A percentile compares a stretch with the other conserved stretches of the same genome.
phyloP scores from a whole-genome alignment of 257 asterid genomes.

The Verbascum thapsus region DNA sequence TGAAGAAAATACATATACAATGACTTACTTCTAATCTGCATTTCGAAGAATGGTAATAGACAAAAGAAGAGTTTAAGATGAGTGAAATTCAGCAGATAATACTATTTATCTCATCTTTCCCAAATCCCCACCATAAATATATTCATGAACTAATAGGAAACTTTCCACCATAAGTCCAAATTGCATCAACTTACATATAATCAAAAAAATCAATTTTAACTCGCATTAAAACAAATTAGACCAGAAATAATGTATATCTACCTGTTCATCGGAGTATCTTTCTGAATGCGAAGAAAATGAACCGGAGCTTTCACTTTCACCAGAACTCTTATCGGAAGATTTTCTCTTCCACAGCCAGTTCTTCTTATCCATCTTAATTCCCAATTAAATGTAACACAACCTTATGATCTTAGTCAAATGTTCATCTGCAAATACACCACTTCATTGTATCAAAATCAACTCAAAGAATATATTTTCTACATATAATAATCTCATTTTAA shows the following conservation, averaged over 20 bases:
- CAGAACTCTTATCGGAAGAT: constrained; percentile 52
- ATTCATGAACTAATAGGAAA: neutral
- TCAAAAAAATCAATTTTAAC: neutral
- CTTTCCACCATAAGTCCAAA: constrained; percentile 8
- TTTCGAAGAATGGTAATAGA: no score
- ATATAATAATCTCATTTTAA: neutral
- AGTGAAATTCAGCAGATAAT: neutral
- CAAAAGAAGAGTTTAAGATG: no score
- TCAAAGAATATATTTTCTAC: neutral
- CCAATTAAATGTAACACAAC: constrained; percentile 25
- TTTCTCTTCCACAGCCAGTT: constrained; percentile 62
- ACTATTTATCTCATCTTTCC: neutral
- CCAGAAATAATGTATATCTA: neutral
- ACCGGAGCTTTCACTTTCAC: constrained; percentile 57
- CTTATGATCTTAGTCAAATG: constrained; percentile 17
- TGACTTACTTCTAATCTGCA: no score
- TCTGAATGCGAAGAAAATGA: constrained; percentile 52
- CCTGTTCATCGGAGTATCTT: constrained; percentile 62
- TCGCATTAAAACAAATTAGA: neutral
- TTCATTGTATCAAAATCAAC: constrained; percentile 6
- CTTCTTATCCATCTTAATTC: constrained; percentile 47
- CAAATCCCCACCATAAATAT: neutral
- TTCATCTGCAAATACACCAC: constrained; percentile 32
- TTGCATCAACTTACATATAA: constrained; percentile 5
- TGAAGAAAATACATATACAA: no score